phyloP scores from a whole-genome alignment of 106 monocot genomes.

The Apostasia ramifera region DNA sequence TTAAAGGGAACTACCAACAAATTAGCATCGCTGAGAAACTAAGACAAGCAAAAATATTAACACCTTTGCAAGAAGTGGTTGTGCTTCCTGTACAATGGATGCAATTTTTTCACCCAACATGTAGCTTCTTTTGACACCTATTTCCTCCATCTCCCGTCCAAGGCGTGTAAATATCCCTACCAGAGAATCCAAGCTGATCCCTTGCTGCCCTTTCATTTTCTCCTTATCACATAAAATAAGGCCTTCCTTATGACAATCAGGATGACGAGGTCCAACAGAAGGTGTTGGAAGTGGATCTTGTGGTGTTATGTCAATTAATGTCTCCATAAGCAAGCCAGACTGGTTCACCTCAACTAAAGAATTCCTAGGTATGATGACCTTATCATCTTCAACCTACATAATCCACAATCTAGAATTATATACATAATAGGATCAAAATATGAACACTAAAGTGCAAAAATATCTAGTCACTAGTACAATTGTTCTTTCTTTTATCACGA shows the following conservation, averaged over 20 bases:
- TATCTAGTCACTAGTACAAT: no score
- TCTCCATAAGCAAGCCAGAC: conserved; percentile 98
- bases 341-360: conserved; percentile 94
- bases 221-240: conserved; percentile 85
- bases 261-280: conserved; percentile 63
- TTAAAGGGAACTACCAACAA: not conserved
- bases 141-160: conserved; percentile 87
- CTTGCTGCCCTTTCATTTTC: conserved; percentile 67
- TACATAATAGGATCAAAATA: not conserved
- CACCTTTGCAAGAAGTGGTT: conserved; percentile 85
- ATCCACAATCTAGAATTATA: not conserved
- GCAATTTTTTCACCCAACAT: conserved; percentile 83
- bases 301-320: conserved; percentile 88
- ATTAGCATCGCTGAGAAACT: not conserved
- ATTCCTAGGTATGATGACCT: conserved; percentile 83
- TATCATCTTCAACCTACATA: conserved; percentile 85
- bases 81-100: conserved; percentile 67
- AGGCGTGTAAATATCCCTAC: conserved; percentile 93
- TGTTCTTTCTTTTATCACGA: no score
- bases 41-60: not conserved
- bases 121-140: conserved; percentile 67
- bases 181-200: conserved; percentile 91
- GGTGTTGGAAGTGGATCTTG: conserved; percentile 82
- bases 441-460: not conserved
- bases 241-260: conserved; percentile 67